Evolutionary conservation across 1,284 basidiomycete species (phyloP).

Genomic region (Lentinus polychrous): DNA sequence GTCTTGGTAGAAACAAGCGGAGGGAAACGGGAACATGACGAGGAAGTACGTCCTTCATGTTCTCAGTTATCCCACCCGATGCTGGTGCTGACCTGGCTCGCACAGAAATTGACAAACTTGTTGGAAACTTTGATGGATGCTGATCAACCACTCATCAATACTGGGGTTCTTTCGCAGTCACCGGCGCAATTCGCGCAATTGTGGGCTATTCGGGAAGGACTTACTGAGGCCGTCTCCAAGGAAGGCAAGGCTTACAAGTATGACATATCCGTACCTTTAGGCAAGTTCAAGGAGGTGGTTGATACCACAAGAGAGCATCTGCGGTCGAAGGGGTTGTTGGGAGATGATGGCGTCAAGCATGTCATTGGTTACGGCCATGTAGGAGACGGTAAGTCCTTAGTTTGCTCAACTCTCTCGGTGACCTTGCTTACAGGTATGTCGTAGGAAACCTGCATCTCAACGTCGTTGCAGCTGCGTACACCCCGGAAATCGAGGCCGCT

Average conservation of each 20-base stretch:
- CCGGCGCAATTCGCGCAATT: slow-evolving; percentile 85
- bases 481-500: slow-evolving; percentile 77
- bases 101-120: slow-evolving; percentile 83
- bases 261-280: slow-evolving; percentile 89
- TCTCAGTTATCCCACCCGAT: slow-evolving; percentile 1
- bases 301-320: slow-evolving; percentile 76
- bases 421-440: slow-evolving; percentile 7
- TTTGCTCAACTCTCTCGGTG: slow-evolving; percentile 9
- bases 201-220: slow-evolving; percentile 92
- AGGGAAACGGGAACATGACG: slow-evolving; percentile 90
- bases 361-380: slow-evolving; percentile 95
- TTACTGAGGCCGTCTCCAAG: slow-evolving; percentile 92
- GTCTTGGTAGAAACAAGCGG: slow-evolving; percentile 95
- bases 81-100: background rate
- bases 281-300: slow-evolving; percentile 86
- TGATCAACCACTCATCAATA: slow-evolving; percentile 73
- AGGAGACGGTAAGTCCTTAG: slow-evolving; percentile 72
- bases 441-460: slow-evolving; percentile 94
- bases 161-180: slow-evolving; percentile 91
- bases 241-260: slow-evolving; percentile 98
- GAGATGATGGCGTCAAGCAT: slow-evolving; percentile 68
- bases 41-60: slow-evolving; percentile 55
- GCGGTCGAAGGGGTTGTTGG: slow-evolving; percentile 65
- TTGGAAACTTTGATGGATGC: slow-evolving; percentile 78
- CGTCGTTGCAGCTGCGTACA: slow-evolving; percentile 81